Percentiles rank a stretch among this genome's conserved stretches.
Evolutionary conservation across 257 asterid genomes (phyloP).

Genomic region (Anisodus tanguticus): DNA sequence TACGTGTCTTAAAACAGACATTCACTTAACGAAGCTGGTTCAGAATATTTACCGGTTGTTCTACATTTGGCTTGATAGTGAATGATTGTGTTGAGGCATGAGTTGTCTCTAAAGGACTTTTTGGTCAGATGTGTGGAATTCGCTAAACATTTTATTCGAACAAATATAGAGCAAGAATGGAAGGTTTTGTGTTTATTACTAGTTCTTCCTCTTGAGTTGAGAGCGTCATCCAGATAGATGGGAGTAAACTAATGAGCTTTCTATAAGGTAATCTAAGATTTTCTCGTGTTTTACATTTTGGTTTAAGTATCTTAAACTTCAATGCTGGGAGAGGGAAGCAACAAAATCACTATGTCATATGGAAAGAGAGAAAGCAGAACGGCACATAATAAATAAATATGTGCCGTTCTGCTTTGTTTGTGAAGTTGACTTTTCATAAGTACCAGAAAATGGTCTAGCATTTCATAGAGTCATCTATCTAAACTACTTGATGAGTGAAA

Average conservation of each 20-base stretch:
- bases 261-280: background rate
- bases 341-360: background rate
- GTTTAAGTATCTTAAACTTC: background rate
- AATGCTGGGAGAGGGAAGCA: background rate
- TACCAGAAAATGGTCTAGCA: conserved; percentile 21
- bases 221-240: no score
- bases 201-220: no score
- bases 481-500: background rate
- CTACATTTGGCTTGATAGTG: background rate
- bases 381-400: background rate
- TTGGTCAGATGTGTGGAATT: no score
- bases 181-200: no score
- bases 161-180: no score
- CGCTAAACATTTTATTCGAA: no score
- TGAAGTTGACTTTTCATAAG: background rate
- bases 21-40: background rate
- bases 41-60: background rate
- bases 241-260: background rate
- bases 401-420: background rate
- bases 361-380: background rate
- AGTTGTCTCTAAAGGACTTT: background rate
- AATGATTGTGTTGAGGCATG: background rate
- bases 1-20: background rate
- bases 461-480: background rate
- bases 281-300: background rate